Evolutionary conservation across 2,329 filamentous ascomycete genomes (phyloP), one percentile per base, ranked within the genome.

Genomic region (Cryphonectria japonica): DNA sequence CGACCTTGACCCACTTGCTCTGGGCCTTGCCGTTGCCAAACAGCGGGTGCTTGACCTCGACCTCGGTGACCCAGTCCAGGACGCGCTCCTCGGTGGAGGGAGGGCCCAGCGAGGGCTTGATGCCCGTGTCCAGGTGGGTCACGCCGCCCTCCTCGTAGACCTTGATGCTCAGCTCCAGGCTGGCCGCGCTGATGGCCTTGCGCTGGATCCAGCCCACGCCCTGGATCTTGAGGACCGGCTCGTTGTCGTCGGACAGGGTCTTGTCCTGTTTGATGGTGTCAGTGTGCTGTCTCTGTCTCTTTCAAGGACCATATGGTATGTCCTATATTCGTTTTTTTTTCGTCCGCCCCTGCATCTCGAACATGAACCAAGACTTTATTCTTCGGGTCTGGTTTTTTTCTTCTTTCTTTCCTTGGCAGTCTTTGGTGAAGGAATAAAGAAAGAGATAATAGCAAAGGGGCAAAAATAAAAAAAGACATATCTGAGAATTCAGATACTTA

Each of bases 191-290:
- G 69, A 75, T 72, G 67, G 73, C 73, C 69, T 75, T 75, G 72
- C 73, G 73, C 69, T 71, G 73, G 67, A 75, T 57, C 73, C 73
- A 75, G 71, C 72, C 73, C 67, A 75, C 72, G 34, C 73, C 73
- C 68, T 75, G 73, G 39, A 71, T 68, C 69, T 71, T 73, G 57
- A 75, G 73, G 22, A 75, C 68, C 39, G 67, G 69, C 52, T 75
- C 73, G 7, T 72, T 72, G 52, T 71, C 71, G 60, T 73, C 73
- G 34, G 73, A 75, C 37, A 75, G 68, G 37, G 63, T 43, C 34
- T 70, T 70, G 68, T 70, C 67, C 68, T 70, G 64, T 39, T 39
- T 13, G 32, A n/a, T 37, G 19, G 22, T 5, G 16, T 37, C 5
- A 37, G 34, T 41, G 26, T 60, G 3, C 7, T 50, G 34, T 41